Evolutionary conservation across 208 protist species (phyloP), one percentile per base, ranked within the genome.

Genomic region (Leptomonas seymouri): DNA sequence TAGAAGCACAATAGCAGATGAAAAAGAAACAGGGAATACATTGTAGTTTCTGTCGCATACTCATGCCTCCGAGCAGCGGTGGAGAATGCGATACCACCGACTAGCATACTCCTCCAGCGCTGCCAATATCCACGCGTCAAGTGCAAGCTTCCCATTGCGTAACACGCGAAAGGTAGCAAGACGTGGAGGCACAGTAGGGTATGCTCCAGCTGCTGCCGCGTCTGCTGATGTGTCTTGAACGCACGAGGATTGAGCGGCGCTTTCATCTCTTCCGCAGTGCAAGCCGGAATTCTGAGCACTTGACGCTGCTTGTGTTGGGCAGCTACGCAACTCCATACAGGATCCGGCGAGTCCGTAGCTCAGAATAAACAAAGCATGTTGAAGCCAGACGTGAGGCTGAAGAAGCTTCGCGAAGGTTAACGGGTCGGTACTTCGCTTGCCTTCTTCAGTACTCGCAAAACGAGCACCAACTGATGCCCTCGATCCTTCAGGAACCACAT

Each of bases 301-400:
- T 9, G 9, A 39, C 9, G 34, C 3, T 39, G 34, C 9, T 3
- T 3, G 34, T 39, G 34, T 3, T 12, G 7, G 34, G 9, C 34
- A 3, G 3, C 9, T 39, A 12, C 7, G 3, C 9, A 9, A 39
- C 9, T 18, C 30, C 55, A 39, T 58, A 9, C 39, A 8, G 3
- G 42, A 27, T 5, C 60, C 62, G 2, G 67, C 46, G 15, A 56
- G 28, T 18, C 67, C 78, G 46, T 79, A 72, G 48, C 67, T 64
- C 39, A 86, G 55, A n/a, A 90, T 69, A 59, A 90, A 86, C 0
- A 82, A 63, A 25, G 77, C 42, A 64, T 90, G 84, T 12, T 67
- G 74, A n/a, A 85, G 48, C 84, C 84, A 90, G 18, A 31, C 61
- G 31, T 54, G 48, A 16, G 48, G 61, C 28, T 25, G 61, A 3